Evolutionary conservation across 2,329 filamentous ascomycete species (phyloP).

Genomic region (Bisporella sp.): DNA sequence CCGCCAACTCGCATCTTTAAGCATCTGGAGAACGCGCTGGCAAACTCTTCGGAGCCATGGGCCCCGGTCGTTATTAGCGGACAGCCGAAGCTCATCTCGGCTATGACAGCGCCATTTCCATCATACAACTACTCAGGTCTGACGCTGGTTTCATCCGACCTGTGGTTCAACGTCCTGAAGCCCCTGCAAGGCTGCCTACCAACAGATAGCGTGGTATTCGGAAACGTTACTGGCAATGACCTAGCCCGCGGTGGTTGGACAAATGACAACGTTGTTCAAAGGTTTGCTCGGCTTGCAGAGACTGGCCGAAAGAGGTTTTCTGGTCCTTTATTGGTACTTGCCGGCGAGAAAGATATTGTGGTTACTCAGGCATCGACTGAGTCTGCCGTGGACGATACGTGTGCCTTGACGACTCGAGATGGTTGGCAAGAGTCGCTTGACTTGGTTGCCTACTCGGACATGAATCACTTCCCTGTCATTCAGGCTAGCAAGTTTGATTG

Average conservation of each 20-base stretch:
- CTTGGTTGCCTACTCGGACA: conserved; percentile 4
- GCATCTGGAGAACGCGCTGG: conserved; percentile 3
- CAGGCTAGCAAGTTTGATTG: conserved; percentile 1
- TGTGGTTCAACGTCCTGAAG: conserved; percentile 2
- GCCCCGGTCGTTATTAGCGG: not conserved
- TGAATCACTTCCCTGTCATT: conserved; percentile 4
- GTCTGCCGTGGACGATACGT: not conserved
- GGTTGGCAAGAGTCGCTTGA: conserved; percentile 1
- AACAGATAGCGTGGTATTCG: not conserved
- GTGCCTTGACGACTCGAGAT: not conserved
- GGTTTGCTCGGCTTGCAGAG: not conserved
- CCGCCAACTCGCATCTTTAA: not conserved
- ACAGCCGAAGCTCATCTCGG: conserved; percentile 2
- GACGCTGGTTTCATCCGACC: conserved; percentile 2
- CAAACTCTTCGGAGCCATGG: not conserved
- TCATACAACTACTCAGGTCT: conserved; percentile 4
- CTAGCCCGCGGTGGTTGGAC: conserved; percentile 4
- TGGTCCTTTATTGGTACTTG: conserved; percentile 8
- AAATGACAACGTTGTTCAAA: conserved; percentile 1
- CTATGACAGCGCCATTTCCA: not conserved
- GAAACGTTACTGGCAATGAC: not conserved
- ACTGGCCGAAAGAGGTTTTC: conserved; percentile 6
- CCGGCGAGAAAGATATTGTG: conserved; percentile 5
- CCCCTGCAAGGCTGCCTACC: not conserved
- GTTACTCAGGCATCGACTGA: not conserved